Conservation (phyloP, 495 filamentous ascomycete species). For the Aspergillus kassunensis region DNA sequence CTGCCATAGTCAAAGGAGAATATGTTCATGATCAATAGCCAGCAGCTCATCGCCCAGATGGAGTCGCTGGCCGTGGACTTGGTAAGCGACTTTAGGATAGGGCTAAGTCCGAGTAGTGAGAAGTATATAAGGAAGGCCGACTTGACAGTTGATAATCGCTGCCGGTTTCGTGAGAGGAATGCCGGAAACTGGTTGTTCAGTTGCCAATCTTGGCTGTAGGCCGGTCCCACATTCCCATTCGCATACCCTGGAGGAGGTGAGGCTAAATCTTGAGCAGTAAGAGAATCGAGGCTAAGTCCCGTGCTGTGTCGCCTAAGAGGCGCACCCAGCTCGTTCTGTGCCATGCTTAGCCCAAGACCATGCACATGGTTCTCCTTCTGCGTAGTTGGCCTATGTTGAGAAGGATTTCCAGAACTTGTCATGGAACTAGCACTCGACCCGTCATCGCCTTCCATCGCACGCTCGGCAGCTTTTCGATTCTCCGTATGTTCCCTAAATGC, state of each 20-base stretch:
- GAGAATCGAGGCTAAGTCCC: constrained; percentile 14
- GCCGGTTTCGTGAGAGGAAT: constrained; percentile 58
- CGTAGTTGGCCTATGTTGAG: constrained; percentile 20
- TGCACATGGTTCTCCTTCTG: constrained; percentile 34
- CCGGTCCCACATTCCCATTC: constrained; percentile 1
- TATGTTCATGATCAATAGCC: constrained; percentile 90
- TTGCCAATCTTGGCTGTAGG: constrained; percentile 14
- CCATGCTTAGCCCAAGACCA: constrained; percentile 47
- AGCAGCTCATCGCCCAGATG: constrained; percentile 94
- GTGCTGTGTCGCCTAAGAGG: constrained; percentile 15
- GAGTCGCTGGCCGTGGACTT: constrained; percentile 84
- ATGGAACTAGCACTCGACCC: constrained; percentile 45
- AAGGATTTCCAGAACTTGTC: constrained; percentile 34
- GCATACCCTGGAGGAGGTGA: constrained; percentile 8
- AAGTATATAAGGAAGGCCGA: constrained; percentile 93
- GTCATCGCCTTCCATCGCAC: constrained; percentile 41
- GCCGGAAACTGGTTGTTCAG: constrained; percentile 25
- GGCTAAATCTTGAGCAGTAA: constrained; percentile 17
- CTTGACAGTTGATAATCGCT: constrained; percentile 72
- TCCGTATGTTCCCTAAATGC: constrained; percentile 58
- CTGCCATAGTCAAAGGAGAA: constrained; percentile 95
- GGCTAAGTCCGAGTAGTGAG: constrained; percentile 81
- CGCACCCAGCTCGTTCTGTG: constrained; percentile 19
- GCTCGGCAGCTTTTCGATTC: constrained; percentile 25
- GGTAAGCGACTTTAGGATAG: constrained; percentile 91